Conservation (phyloP, 495 filamentous ascomycete genomes). For the Echria macrotheca region DNA sequence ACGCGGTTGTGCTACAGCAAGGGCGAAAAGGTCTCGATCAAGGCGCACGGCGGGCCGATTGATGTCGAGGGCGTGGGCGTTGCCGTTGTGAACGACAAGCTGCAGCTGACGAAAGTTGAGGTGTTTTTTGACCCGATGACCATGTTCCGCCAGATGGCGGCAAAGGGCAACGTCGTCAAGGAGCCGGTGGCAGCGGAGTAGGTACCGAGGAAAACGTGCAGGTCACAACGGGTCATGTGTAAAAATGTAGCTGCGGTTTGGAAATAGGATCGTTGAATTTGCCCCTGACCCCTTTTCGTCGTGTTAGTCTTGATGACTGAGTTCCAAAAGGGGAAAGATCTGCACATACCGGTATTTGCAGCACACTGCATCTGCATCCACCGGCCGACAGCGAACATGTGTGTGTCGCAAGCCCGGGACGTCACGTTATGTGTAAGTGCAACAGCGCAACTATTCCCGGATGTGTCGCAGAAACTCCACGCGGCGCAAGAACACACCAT, state of each 20-base stretch:
- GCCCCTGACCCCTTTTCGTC: no score
- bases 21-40: slow-evolving; percentile 54
- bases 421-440: no score
- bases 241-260: not conserved
- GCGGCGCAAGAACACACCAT: no score
- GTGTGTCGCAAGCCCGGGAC: no score
- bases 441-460: no score
- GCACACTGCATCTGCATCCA: no score
- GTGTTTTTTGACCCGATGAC: slow-evolving; percentile 60
- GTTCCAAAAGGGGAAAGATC: no score
- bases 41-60: slow-evolving; percentile 47
- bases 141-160: slow-evolving; percentile 62
- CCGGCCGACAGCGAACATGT: no score
- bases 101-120: slow-evolving; percentile 51
- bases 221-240: not conserved
- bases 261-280: no score
- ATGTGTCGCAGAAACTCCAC: no score
- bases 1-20: slow-evolving; percentile 33
- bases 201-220: not conserved
- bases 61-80: slow-evolving; percentile 51
- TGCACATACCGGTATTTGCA: no score
- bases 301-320: no score
- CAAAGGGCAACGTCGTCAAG: slow-evolving; percentile 7
- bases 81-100: slow-evolving; percentile 53
- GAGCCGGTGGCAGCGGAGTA: not conserved